These are phyloP conservation scores for Botrytis paeoniae DNA, from an alignment of 2,329 filamentous ascomycete species.

Conservation along the genomic window DNA sequence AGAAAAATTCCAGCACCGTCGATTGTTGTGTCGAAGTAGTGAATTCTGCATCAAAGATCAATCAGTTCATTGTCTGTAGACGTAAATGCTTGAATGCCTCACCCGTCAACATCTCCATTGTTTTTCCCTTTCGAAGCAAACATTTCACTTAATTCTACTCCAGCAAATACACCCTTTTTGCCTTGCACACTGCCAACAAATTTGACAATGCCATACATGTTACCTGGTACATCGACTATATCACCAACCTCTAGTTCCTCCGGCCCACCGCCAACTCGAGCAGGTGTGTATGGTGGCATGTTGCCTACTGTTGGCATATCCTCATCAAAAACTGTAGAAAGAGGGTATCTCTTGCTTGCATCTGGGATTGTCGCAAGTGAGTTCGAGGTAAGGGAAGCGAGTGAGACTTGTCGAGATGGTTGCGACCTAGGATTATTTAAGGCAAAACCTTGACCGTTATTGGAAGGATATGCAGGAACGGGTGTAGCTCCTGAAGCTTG, in stretches of 20 bases:
- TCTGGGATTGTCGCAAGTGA: conserved; percentile 65
- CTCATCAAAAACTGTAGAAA: conserved; percentile 53
- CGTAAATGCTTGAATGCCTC: conserved; percentile 41
- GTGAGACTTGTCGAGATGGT: conserved; percentile 61
- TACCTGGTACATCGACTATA: conserved; percentile 84
- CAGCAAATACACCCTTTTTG: conserved; percentile 88
- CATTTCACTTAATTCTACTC: conserved; percentile 81
- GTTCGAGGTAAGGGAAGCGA: conserved; percentile 64
- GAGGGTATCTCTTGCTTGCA: conserved; percentile 61
- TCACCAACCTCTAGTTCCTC: conserved; percentile 72
- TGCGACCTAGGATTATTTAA: conserved; percentile 7
- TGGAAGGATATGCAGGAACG: neutral
- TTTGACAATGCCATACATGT: conserved; percentile 85
- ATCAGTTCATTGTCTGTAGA: conserved; percentile 17
- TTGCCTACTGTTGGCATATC: conserved; percentile 40
- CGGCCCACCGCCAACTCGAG: conserved; percentile 44
- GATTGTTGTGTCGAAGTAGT: conserved; percentile 77
- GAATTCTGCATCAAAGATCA: conserved; percentile 47
- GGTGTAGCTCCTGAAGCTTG: conserved; percentile 18
- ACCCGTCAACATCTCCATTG: conserved; percentile 94
- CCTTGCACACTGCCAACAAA: conserved; percentile 85
- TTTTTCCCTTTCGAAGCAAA: conserved; percentile 88
- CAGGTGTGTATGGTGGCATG: conserved; percentile 55
- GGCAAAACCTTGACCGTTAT: conserved; percentile 10
- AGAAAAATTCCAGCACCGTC: conserved; percentile 91